Base-by-base conservation (phyloP, 169 alveolate genomes). In the Babesia gibsoni region DNA sequence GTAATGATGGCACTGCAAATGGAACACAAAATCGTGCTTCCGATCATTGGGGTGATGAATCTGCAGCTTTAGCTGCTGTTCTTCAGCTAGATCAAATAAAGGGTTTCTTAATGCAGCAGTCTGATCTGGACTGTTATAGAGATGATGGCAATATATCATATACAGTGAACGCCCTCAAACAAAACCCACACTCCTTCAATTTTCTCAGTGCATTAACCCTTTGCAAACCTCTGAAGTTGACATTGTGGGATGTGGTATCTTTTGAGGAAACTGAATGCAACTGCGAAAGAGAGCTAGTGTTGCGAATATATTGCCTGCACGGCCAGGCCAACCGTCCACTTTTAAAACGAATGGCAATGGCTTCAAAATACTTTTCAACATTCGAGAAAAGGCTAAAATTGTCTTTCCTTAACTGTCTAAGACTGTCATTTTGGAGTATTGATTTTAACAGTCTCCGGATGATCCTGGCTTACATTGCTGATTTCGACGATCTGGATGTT, bases 101-200 rank as follows among this genome's bases (percentile, higher is more conserved):
- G 59, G 18, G 32, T 10, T 61, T 61, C 72, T 46, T 61, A 4
- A 32, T 58, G 25, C 30, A 23, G 30, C 72, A 61, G 10, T 20
- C 72, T 32, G 72, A 61, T 1, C 72, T 61, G 6, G 72, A 61
- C 29, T 61, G 72, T 58, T 46, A 61, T 35, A 32, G 58, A 27
- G 72, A 61, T 22, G 58, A 61, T 29, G 72, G 72, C 22, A 45
- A 33, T 23, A 61, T 61, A 25, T 23, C 29, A n/a, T 9, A 10
- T 23, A 61, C 32, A 12, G 12, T 29, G 20, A 7, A 22, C 2
- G 46, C 27, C 14, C 25, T 61, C 37, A 5, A 46, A 8, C 43
- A 23, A 6, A 23, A 61, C 32, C 16, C 49, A 7, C 58, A 61
- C 37, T 61, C 72, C 32, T 22, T 61, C 46, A 45, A 61, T 14